Base-by-base conservation (phyloP, 441 rosid genomes). In the Pelargonium citronellum region DNA sequence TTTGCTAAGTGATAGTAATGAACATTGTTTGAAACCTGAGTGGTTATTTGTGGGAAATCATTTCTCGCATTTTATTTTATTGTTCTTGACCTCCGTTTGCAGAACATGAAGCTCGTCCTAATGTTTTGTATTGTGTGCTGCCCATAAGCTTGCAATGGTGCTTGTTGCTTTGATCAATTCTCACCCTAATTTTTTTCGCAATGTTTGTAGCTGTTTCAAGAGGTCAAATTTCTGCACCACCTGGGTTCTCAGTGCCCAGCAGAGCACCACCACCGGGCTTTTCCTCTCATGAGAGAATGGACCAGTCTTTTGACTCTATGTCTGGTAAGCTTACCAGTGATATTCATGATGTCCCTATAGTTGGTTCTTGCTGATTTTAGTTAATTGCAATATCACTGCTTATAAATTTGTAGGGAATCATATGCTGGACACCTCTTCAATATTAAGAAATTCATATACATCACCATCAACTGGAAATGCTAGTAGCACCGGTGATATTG, bases 191-290 rank as follows among this genome's bases (percentile, higher is more conserved):
- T 37, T 19, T 69, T 68, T 13, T 53, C n/a, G 0, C 0, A 61
- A 68, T 20, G 70, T 37, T 11, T 43, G 37, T 76, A 71, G 73
- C 85, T 83, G 95, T 82, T 82, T 80, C 97, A 55, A 85, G 98
- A 68, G 79, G 89, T 79, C 99, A 87, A 77, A 73, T 87, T 60
- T 87, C 95, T 22, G 96, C 89, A 15, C 99, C 98, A 5, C 99
- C 98, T 74, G 99, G 99, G 69, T 95, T 95, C 75, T 79, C 92
- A 64, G 82, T 83, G 64, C 90, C 98, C 66, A 89, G 75, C 77
- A 86, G 91, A 82, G 86, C 95, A 69, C 98, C 99, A 20, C 98
- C 99, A 34, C 99, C 97, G 4, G 98, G 98, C 65, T 95, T 95
- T 73, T 83, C 88, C 72, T 87, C 89, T 67, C 89, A 86, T 27